Percentiles rank a stretch among this genome's conserved stretches.
Evolutionary conservation across 768 basidiomycete genomes (phyloP).

Genomic region (Cytidiella melzeri): DNA sequence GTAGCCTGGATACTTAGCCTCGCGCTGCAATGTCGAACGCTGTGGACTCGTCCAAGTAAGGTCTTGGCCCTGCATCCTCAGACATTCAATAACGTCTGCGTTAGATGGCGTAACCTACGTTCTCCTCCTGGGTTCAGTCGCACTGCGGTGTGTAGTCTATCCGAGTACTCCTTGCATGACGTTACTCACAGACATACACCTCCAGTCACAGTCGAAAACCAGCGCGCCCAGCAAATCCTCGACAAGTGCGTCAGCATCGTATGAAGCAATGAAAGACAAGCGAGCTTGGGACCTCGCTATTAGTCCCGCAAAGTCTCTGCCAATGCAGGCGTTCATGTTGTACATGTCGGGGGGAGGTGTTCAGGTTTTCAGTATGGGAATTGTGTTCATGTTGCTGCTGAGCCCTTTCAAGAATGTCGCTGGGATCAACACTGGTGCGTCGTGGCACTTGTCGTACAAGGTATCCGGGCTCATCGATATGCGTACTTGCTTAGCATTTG

Average conservation of each 20-base stretch:
- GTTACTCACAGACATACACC: neutral
- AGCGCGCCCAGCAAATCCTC: slow-evolving; percentile 33
- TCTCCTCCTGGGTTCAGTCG: slow-evolving; percentile 62
- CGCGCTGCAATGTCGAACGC: no score
- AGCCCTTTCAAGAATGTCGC: slow-evolving; percentile 81
- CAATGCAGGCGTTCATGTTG: slow-evolving; percentile 98
- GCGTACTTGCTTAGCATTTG: slow-evolving; percentile 64
- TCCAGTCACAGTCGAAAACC: slow-evolving; percentile 36
- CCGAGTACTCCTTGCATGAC: slow-evolving; percentile 10
- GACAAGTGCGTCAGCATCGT: slow-evolving; percentile 39
- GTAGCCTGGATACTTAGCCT: no score
- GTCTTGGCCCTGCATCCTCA: neutral
- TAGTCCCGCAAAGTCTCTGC: slow-evolving; percentile 81
- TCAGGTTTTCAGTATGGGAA: slow-evolving; percentile 96
- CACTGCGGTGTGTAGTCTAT: slow-evolving; percentile 25
- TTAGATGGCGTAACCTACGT: slow-evolving; percentile 57
- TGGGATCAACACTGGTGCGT: slow-evolving; percentile 71
- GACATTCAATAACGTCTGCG: neutral
- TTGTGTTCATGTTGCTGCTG: slow-evolving; percentile 87
- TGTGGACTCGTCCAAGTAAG: slow-evolving; percentile 17
- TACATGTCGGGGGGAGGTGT: slow-evolving; percentile 98
- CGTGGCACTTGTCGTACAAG: no score
- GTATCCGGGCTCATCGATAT: neutral
- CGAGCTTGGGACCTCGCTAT: slow-evolving; percentile 85
- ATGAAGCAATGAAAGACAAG: slow-evolving; percentile 65